Conservation (phyloP, 2,329 filamentous ascomycete genomes). For the Pseudocercospora pini-densiflorae region DNA sequence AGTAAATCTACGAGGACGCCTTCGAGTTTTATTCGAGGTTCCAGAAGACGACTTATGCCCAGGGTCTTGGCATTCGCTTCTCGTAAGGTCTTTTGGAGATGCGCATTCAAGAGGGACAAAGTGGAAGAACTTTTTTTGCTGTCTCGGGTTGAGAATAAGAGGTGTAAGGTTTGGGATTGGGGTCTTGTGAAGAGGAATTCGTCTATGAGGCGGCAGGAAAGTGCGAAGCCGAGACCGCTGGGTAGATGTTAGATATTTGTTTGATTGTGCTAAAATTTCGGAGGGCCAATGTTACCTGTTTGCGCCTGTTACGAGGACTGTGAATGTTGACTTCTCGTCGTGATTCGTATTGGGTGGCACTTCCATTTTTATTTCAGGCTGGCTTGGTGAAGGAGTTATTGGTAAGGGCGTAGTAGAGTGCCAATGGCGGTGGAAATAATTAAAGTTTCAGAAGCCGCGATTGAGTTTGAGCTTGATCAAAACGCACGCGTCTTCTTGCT, state of each 20-base stretch:
- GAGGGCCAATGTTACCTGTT: slow-evolving; percentile 67
- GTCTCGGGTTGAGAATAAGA: slow-evolving; percentile 84
- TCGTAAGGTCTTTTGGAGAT: slow-evolving; percentile 59
- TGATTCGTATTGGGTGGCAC: neutral
- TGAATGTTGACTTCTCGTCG: slow-evolving; percentile 39
- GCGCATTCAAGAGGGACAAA: slow-evolving; percentile 53
- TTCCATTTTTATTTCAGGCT: slow-evolving; percentile 12
- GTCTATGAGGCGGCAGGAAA: slow-evolving; percentile 83
- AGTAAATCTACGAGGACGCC: slow-evolving; percentile 64
- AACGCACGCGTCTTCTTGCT: too few relatives aligned
- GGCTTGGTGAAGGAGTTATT: neutral
- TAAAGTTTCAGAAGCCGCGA: neutral
- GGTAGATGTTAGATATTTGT: neutral
- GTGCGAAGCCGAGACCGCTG: slow-evolving; percentile 86
- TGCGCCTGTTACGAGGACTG: slow-evolving; percentile 78
- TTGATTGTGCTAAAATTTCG: neutral
- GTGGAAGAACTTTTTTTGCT: slow-evolving; percentile 75
- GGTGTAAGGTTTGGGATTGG: slow-evolving; percentile 69
- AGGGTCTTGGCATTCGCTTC: slow-evolving; percentile 42
- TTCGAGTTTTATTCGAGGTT: slow-evolving; percentile 55
- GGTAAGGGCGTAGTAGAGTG: neutral
- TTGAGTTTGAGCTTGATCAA: neutral
- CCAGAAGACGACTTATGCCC: slow-evolving; percentile 47
- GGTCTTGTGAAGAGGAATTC: slow-evolving; percentile 78
- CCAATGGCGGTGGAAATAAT: neutral